Evolutionary conservation across 441 rosid species (phyloP).

Genomic region (Croton setiger): DNA sequence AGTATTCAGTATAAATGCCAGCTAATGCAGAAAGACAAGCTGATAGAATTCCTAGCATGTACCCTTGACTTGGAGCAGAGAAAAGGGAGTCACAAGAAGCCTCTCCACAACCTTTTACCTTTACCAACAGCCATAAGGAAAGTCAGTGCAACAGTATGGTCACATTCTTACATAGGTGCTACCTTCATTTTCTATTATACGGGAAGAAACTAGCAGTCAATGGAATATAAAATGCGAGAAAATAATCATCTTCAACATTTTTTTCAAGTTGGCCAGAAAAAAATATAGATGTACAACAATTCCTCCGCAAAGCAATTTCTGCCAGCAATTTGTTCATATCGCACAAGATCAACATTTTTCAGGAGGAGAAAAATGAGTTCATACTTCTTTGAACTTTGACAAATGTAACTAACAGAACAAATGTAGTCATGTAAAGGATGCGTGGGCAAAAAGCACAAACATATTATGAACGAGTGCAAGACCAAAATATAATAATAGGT

Average conservation of each 20-base stretch:
- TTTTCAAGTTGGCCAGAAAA: too few species aligned
- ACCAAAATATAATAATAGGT: background rate
- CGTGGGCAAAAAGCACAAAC: background rate
- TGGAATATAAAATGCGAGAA: background rate
- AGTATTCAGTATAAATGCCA: slow-evolving; percentile 77
- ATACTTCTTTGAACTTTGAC: too few species aligned
- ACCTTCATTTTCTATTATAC: background rate
- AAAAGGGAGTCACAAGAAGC: slow-evolving; percentile 68
- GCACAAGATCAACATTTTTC: background rate
- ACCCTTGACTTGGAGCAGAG: slow-evolving; percentile 77
- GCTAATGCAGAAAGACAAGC: slow-evolving; percentile 83
- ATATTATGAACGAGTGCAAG: background rate
- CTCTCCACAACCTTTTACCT: slow-evolving; percentile 27
- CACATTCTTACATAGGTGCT: background rate
- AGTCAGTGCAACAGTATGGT: background rate
- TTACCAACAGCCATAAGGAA: background rate
- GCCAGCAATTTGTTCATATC: background rate
- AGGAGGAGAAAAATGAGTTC: background rate
- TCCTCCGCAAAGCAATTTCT: too few species aligned
- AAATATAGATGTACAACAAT: too few species aligned
- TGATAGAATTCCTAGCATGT: slow-evolving; percentile 60
- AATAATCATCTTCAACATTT: background rate
- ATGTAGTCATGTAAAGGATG: background rate
- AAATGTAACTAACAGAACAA: background rate
- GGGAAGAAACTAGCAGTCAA: background rate